Percentiles rank a stretch among this genome's conserved stretches.
Evolutionary conservation across 805 yeast genomes (phyloP).

Genomic region (Ogataea pini): DNA sequence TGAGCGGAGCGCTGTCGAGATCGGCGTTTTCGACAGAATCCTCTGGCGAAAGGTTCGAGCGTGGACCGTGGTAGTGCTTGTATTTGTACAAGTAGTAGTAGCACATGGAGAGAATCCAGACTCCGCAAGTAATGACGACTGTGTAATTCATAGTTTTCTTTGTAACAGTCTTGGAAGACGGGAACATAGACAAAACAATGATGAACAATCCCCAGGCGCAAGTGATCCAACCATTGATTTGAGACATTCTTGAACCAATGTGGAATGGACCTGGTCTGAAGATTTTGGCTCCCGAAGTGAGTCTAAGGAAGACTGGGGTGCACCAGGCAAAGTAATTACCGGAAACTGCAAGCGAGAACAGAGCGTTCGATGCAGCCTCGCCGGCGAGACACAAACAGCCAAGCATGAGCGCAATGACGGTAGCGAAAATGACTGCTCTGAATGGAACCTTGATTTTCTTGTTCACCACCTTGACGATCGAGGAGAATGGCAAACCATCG

Average conservation of each 20-base stretch:
- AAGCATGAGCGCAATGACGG: constrained; percentile 47
- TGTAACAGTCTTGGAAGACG: constrained; percentile 43
- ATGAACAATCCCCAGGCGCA: constrained; percentile 52
- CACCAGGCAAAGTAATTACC: constrained; percentile 68
- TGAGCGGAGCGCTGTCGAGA: constrained; percentile 2
- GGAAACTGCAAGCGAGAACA: constrained; percentile 63
- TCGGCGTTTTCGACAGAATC: constrained; percentile 11
- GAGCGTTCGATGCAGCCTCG: constrained; percentile 62
- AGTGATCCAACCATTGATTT: constrained; percentile 46
- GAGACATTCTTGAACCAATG: constrained; percentile 51
- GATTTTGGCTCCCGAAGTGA: constrained; percentile 49
- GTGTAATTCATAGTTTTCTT: constrained; percentile 67
- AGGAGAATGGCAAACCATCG: constrained; percentile 67
- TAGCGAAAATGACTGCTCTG: constrained; percentile 60
- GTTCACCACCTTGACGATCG: constrained; percentile 57
- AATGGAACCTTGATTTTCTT: constrained; percentile 60
- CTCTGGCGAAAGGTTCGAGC: constrained; percentile 20
- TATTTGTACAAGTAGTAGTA: constrained; percentile 56
- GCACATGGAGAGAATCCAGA: constrained; percentile 52
- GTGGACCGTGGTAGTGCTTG: constrained; percentile 59
- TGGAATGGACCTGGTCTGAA: constrained; percentile 70
- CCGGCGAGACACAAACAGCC: constrained; percentile 63
- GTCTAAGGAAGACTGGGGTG: constrained; percentile 54
- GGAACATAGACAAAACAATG: constrained; percentile 63
- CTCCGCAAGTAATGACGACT: constrained; percentile 60